These are phyloP conservation scores for Paxillus ammoniavirescens DNA, from an alignment of 768 basidiomycete genomes.

Conservation along the genomic window DNA sequence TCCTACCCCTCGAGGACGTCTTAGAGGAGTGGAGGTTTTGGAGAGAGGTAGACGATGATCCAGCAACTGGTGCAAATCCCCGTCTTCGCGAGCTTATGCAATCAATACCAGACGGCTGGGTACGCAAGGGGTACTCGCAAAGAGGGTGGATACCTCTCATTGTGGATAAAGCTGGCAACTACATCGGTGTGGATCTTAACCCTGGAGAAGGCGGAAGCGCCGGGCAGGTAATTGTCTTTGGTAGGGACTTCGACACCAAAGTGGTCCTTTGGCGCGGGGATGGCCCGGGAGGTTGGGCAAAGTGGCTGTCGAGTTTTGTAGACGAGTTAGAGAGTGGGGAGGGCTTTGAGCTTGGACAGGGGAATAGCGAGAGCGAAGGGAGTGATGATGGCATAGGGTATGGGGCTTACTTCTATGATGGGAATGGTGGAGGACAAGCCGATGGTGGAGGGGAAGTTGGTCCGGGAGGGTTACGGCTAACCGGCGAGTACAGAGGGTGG, in stretches of 20 bases:
- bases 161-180: constrained; percentile 93
- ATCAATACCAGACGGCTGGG: constrained; percentile 87
- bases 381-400: constrained; percentile 87
- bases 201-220: constrained; percentile 71
- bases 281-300: constrained; percentile 89
- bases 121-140: constrained; percentile 86
- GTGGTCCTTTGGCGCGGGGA: constrained; percentile 94
- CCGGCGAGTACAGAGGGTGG: constrained; percentile 91
- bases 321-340: constrained; percentile 92
- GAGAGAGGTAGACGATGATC: constrained; percentile 91
- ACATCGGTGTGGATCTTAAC: constrained; percentile 92
- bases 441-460: constrained; percentile 78
- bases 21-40: constrained; percentile 96
- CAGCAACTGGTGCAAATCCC: constrained; percentile 77
- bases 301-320: constrained; percentile 87
- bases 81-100: constrained; percentile 75
- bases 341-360: constrained; percentile 74
- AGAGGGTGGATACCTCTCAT: constrained; percentile 97
- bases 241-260: constrained; percentile 98
- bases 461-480: constrained; percentile 66
- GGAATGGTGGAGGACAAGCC: constrained; percentile 71
- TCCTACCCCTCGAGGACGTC: constrained; percentile 90
- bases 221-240: constrained; percentile 97
- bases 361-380: constrained; percentile 58
- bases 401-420: constrained; percentile 84